Base-by-base conservation (phyloP, 2,329 filamentous ascomycete species). In the Coleophoma cylindrospora region DNA sequence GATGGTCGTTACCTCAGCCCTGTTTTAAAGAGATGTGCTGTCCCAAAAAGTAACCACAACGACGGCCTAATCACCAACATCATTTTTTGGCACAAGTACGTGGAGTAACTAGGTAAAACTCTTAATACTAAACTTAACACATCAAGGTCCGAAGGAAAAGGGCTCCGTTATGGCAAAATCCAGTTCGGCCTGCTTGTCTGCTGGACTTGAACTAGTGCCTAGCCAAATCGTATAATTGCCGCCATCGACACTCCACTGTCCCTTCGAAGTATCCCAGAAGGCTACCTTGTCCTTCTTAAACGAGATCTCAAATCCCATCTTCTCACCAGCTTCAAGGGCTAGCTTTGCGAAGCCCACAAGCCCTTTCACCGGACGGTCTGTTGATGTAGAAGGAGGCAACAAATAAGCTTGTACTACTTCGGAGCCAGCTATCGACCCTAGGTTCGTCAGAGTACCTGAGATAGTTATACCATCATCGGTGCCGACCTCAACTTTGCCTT, bases 381-480 rank as follows among this genome's bases (percentile, higher is more conserved):
- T 14, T 11, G 21, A 38, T 12, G n/a, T 12, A 27, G 41, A 44
- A 14, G 45, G 34, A n/a, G 34, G 45, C 14, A 27, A 11, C 14
- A 47, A 3, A 61, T 57, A 34, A 65, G 63, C 51, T 59, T 67
- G 5, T 19, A 40, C 45, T 14, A 47, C 45, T 19, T 47, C 45
- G 32, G 17, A 14, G 8, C 45, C 45, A 4, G 34, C 15, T 4
- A 19, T 19, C 6, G 34, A 47, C 9, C 45, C 34, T 15, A 36
- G 21, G 15, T 47, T 47, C 22, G 4, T 13, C 21, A 47, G 3
- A 19, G 38, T 13, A 14, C 34, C 45, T 32, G 34, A 19, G 13
- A 47, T 19, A 14, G 45, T 40, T 4, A 47, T 38, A 32, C 41
- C 41, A 14, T 44, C 19, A 44, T 44, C n/a, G 15, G 19, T 27